Evolutionary conservation across 257 asterid genomes (phyloP), one percentile per base, ranked within the genome.

Genomic region (Capsicum rhomboideum): DNA sequence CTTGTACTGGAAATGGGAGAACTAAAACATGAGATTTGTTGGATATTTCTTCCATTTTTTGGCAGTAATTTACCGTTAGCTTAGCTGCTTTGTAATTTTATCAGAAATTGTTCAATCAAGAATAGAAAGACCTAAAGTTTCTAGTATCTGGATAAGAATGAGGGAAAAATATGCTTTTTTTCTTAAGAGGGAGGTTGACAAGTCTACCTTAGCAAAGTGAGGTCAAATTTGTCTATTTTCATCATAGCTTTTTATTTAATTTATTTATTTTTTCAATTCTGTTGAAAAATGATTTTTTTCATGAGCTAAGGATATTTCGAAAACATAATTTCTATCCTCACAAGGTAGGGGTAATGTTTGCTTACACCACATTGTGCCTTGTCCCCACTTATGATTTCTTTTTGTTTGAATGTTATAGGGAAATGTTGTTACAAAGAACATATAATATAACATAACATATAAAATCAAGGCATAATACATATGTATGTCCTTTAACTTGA

Each of bases 1-100:
- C 95, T 80, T 91, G 95, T 26, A 77, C 79, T 1, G 95, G 95
- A 6, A 21, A 84, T 53, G 95, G 93, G 61, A 93, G 53, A 18
- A 91, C 89, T 6, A 90, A 61, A 37, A 89, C 72, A 80, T 88
- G 87, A 71, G 16, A 20, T 37, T 66, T 79, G 11, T 0, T 40
- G 78, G 0, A 10, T 4, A 54, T 81, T 68, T 31, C 75, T 0
- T 40, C 80, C 83, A 80, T 80, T 63, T 78, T 31, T 49, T 2
- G 23, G 14, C 37, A 13, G 21, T 74, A 74, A 29, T 3, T 29
- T 74, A 21, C 40, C 13, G 7, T 46, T 10, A 34, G 40, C 12
- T 46, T 10, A 34, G 40, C 4, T 34, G 40, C 40, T 34, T 34
- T n/a, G 17, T 6, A 2, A 6, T 26, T n/a, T 42, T 0, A 1